Percentiles rank a stretch among this genome's conserved stretches.
These are phyloP conservation scores for Colletotrichum cordylinicola DNA, from an alignment of 2,329 filamentous ascomycete genomes.

Conservation along the genomic window DNA sequence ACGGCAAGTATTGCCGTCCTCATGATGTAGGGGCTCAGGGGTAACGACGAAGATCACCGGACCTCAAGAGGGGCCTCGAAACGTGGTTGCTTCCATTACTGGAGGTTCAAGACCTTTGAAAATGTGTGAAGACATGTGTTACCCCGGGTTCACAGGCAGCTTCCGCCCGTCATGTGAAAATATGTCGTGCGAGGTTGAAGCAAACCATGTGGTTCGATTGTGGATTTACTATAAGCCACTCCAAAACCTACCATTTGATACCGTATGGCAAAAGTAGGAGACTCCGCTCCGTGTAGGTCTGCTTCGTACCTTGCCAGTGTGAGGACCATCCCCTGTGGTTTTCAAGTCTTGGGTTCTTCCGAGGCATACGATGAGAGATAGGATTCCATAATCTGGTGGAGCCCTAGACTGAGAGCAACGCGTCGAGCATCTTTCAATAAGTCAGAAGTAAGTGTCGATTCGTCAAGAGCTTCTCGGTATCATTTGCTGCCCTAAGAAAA, in stretches of 20 bases:
- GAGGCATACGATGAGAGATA: not conserved
- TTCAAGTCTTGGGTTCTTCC: not conserved
- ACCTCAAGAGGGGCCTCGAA: not conserved
- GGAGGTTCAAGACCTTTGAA: not conserved
- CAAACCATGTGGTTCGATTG: not conserved
- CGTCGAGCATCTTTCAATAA: not conserved
- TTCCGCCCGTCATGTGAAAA: not conserved
- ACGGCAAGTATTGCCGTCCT: not conserved
- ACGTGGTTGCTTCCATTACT: not conserved
- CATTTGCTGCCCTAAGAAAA: not conserved
- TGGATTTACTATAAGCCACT: not conserved
- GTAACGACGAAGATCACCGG: not conserved
- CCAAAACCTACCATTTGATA: not conserved
- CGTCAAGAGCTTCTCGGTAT: not conserved
- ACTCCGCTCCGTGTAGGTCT: not conserved
- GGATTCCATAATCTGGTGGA: not conserved
- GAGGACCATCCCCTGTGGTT: not conserved
- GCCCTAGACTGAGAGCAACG: not conserved
- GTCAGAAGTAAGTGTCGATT: not conserved
- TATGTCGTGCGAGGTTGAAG: not conserved
- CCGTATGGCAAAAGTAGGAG: not conserved
- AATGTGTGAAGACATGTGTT: not conserved
- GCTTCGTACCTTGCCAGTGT: not conserved
- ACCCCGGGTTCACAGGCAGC: not conserved
- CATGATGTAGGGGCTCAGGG: not conserved